These are phyloP conservation scores for Coemansia sp. DNA, from an alignment of 192 early-diverging fungal species.

Conservation along the genomic window DNA sequence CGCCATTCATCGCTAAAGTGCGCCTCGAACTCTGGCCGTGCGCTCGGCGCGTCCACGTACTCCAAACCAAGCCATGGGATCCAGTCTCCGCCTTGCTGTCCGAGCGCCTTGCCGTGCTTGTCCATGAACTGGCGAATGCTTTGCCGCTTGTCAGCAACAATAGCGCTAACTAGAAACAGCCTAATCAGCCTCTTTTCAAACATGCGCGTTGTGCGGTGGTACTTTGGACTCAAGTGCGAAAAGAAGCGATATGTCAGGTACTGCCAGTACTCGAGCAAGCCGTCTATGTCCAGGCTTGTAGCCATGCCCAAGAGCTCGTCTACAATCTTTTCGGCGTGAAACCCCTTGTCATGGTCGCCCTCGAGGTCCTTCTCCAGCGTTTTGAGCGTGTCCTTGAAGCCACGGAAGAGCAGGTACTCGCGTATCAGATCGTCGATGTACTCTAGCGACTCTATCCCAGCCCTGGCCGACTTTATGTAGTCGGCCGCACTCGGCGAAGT, in stretches of 20 bases:
- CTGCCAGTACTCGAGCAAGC: constrained; percentile 47
- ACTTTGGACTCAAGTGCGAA: constrained; percentile 56
- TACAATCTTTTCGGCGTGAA: constrained; percentile 35
- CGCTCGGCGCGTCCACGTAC: constrained; percentile 39
- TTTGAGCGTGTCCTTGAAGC: constrained; percentile 41
- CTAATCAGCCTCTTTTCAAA: constrained; percentile 56
- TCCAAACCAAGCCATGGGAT: constrained; percentile 56
- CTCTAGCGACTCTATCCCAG: constrained; percentile 50
- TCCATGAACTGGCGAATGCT: constrained; percentile 40
- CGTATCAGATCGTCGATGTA: constrained; percentile 54
- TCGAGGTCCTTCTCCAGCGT: constrained; percentile 42
- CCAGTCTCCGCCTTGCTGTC: constrained; percentile 56
- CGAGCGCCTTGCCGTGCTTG: constrained; percentile 33
- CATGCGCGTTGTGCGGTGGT: constrained; percentile 53
- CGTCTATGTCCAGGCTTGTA: constrained; percentile 14
- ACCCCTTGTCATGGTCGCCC: constrained; percentile 51
- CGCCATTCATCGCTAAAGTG: constrained; percentile 52
- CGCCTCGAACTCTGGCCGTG: constrained; percentile 47
- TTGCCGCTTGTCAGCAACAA: constrained; percentile 13
- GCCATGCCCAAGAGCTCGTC: constrained; percentile 50
- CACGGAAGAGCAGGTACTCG: constrained; percentile 54
- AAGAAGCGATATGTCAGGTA: constrained; percentile 53
- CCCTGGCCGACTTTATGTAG: constrained; percentile 49
- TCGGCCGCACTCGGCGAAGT: constrained; percentile 28
- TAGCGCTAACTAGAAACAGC: constrained; percentile 48